Conservation (phyloP, 2,329 filamentous ascomycete species). For the Plenodomus tracheiphilus region DNA sequence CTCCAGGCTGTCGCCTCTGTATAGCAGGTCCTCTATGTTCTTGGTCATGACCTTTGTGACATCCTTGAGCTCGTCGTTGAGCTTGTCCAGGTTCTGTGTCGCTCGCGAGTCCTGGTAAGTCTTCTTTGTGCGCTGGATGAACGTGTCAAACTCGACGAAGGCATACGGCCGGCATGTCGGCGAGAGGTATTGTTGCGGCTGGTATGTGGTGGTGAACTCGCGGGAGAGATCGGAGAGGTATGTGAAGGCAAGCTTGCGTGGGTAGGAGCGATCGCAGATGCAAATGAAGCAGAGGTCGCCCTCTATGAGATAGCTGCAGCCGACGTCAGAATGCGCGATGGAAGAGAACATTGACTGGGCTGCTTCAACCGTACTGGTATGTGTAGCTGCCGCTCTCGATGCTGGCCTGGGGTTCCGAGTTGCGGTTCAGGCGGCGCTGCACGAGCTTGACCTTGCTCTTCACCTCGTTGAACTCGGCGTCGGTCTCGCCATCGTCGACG, state of each 20-base stretch:
- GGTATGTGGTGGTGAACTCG: slow-evolving; percentile 90
- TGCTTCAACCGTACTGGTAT: slow-evolving; percentile 71
- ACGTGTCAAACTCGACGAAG: slow-evolving; percentile 97
- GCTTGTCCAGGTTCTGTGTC: slow-evolving; percentile 86
- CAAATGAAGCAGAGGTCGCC: slow-evolving; percentile 86
- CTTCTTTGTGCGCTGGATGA: slow-evolving; percentile 89
- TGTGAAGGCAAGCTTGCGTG: slow-evolving; percentile 96
- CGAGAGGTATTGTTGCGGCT: slow-evolving; percentile 70
- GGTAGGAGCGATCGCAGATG: slow-evolving; percentile 92
- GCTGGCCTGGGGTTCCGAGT: slow-evolving; percentile 85
- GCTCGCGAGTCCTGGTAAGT: slow-evolving; percentile 93
- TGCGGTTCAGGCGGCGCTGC: slow-evolving; percentile 83
- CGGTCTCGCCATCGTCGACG: slow-evolving; percentile 82
- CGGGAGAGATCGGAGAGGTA: slow-evolving; percentile 90
- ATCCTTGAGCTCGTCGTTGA: slow-evolving; percentile 96
- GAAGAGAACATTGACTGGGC: not conserved
- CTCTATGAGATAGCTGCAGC: slow-evolving; percentile 76
- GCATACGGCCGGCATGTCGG: slow-evolving; percentile 85
- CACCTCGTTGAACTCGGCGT: slow-evolving; percentile 79
- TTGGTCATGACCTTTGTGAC: slow-evolving; percentile 99
- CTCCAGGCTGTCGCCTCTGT: slow-evolving; percentile 91
- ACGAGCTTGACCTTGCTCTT: slow-evolving; percentile 91
- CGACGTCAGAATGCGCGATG: slow-evolving; percentile 10
- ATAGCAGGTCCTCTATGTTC: slow-evolving; percentile 97
- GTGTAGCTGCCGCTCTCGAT: slow-evolving; percentile 85